phyloP scores from a whole-genome alignment of 805 yeast genomes.

The Kurtzmaniella fragi region DNA sequence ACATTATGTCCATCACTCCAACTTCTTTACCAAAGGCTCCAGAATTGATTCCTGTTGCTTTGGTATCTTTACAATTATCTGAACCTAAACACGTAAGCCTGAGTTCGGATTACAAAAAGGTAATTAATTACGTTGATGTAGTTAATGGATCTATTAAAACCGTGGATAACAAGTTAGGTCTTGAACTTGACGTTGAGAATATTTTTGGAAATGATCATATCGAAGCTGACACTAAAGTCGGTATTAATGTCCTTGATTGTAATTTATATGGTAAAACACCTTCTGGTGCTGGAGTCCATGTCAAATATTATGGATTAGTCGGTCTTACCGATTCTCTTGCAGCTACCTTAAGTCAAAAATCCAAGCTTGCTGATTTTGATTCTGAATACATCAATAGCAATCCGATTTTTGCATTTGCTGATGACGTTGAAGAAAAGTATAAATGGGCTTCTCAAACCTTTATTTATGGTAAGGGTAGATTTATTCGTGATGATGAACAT shows the following conservation, averaged over 20 bases:
- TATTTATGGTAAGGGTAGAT: constrained; percentile 57
- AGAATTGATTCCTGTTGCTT: constrained; percentile 25
- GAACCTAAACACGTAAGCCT: constrained; percentile 16
- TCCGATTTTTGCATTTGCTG: constrained; percentile 42
- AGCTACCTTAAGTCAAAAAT: constrained; percentile 28
- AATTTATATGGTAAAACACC: constrained; percentile 42
- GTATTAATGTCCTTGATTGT: constrained; percentile 41
- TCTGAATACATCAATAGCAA: constrained; percentile 47
- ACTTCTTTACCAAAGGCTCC: constrained; percentile 16
- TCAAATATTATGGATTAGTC: constrained; percentile 47
- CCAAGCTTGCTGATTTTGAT: constrained; percentile 30
- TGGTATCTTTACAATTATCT: constrained; percentile 22
- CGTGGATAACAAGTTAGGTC: constrained; percentile 25
- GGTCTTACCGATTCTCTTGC: constrained; percentile 29
- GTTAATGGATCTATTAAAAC: constrained; percentile 25
- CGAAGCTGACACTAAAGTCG: constrained; percentile 23
- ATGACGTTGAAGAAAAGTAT: constrained; percentile 35
- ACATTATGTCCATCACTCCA: neutral
- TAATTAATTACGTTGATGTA: constrained; percentile 17
- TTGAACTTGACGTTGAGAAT: constrained; percentile 22
- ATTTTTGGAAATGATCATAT: constrained; percentile 47
- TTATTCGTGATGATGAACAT: constrained; percentile 43
- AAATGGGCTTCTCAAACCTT: constrained; percentile 48
- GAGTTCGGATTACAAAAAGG: constrained; percentile 12
- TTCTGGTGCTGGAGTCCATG: constrained; percentile 36